Evolutionary conservation across 2,329 filamentous ascomycete species (phyloP), one percentile per base, ranked within the genome.

Genomic region (Reticulascus tulasneorum): DNA sequence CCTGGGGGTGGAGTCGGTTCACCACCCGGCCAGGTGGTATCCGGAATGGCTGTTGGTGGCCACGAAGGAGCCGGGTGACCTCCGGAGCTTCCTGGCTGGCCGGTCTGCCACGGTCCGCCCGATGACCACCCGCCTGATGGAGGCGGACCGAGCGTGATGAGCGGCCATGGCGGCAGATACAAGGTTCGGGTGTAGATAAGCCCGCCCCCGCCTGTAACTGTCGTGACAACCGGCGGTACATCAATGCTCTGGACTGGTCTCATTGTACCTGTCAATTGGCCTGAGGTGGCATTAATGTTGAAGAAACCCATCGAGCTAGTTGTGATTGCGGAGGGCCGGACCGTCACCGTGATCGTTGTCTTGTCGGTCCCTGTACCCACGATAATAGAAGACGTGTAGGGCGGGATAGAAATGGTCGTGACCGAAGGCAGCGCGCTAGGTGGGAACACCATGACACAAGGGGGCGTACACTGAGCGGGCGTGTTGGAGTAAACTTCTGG

Each of bases 351-450:
- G 33, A 28, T 35, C 12, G 22, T 34, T n/a, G n/a, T n/a, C 23
- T 24, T 27, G 9, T 23, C 29, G 23, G 13, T n/a, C 19, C 18
- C 33, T 11, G 18, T 13, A 13, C 11, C 11, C 9, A 27, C 7
- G 12, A 13, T 11, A n/a, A 35, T 12, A 15, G 33, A 28, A 7
- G 33, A 27, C 7, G 23, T 27, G 17, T 35, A 28, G 8, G 33
- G 13, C 17, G 24, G 18, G 11, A 27, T 29, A 12, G 22, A 15
- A 20, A 35, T 35, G 9, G 33, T 35, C 11, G 24, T 28, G 10
- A 25, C 17, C 11, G 23, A 21, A 13, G 24, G 24, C 12, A 35
- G 19, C 11, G 33, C 24, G 13, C 33, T 35, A n/a, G 33, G 33
- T 6, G 33, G 33, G 8, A 35, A 27, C 5, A 35, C 24, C 5